Conservation (phyloP, 2,329 filamentous ascomycete genomes). For the Beauveria caledonica region DNA sequence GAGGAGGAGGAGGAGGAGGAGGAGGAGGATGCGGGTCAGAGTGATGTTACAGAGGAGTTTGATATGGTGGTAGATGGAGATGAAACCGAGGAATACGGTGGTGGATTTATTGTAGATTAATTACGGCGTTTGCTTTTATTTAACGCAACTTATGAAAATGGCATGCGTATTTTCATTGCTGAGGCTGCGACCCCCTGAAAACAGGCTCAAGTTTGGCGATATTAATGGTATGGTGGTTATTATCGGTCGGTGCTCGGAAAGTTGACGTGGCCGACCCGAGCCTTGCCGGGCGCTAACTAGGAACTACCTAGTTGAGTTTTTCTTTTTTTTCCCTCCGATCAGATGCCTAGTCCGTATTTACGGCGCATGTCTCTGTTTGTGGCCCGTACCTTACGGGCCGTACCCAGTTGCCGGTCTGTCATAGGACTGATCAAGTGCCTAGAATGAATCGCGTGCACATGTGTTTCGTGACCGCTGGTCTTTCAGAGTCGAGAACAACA, state of each 20-base stretch:
- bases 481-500: no score
- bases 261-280: not conserved
- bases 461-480: no score
- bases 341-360: no score
- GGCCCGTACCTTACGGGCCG: no score
- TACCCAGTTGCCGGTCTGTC: no score
- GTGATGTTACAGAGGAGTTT: constrained; percentile 36
- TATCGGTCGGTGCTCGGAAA: not conserved
- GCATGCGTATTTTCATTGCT: not conserved
- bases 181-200: no score
- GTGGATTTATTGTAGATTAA: constrained; percentile 36
- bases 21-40: constrained; percentile 27
- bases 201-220: not conserved
- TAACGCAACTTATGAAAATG: not conserved
- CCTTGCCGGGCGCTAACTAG: not conserved
- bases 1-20: no score
- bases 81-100: constrained; percentile 36
- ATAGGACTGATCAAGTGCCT: no score
- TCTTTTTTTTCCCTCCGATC: not conserved
- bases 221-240: not conserved
- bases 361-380: no score
- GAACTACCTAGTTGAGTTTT: not conserved
- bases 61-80: constrained; percentile 28
- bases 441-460: no score
- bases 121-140: not conserved